These are phyloP conservation scores for Tetracentron sinense DNA, from an alignment of 164 flowering plant species.

Conservation along the genomic window DNA sequence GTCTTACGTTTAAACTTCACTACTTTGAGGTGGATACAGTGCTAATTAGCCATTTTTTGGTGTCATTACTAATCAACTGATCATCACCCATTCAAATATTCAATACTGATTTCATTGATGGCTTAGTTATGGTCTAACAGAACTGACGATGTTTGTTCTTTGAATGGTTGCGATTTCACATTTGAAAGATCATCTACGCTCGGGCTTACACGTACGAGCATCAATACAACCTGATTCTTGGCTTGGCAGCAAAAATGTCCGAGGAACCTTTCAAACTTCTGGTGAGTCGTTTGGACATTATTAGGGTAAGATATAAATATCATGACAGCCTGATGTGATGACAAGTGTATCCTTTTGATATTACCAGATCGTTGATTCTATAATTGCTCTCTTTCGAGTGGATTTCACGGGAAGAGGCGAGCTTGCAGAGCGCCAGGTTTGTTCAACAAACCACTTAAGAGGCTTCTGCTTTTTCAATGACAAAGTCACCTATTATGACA, in stretches of 20 bases:
- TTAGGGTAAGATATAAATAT: no score
- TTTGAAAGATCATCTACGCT: conserved; percentile 78
- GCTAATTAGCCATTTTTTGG: no score
- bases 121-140: neutral
- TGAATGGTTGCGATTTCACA: neutral
- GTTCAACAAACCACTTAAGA: no score
- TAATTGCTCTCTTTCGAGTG: conserved; percentile 97
- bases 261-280: conserved; percentile 93
- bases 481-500: no score
- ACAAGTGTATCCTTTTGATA: neutral
- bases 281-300: conserved; percentile 59
- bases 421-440: no score
- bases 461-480: no score
- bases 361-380: conserved; percentile 86
- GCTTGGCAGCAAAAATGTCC: conserved; percentile 94
- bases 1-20: neutral
- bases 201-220: conserved; percentile 99
- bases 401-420: conserved; percentile 97
- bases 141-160: conserved; percentile 14
- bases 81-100: no score
- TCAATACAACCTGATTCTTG: conserved; percentile 90
- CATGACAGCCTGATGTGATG: no score
- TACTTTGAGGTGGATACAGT: no score
- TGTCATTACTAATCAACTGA: no score
- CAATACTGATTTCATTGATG: neutral